phyloP scores from a whole-genome alignment of 2,329 filamentous ascomycete species.

The Hymenoscyphus occultus region DNA sequence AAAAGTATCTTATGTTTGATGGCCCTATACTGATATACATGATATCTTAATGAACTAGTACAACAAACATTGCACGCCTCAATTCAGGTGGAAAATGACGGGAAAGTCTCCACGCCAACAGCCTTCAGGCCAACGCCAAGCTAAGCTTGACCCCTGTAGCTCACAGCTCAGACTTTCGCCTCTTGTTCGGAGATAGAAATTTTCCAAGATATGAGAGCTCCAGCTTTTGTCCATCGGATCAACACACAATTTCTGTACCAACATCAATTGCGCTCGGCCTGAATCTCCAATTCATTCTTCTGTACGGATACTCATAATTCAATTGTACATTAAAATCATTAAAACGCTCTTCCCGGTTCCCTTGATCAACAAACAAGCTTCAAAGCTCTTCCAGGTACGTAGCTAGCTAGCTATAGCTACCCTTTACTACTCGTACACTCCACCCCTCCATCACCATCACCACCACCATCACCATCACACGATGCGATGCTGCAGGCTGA shows the following conservation, averaged over 20 bases:
- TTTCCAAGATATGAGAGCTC: background rate
- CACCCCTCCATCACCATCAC: too few species aligned
- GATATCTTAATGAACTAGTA: background rate
- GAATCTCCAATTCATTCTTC: conserved; percentile 6
- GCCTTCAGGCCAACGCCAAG: background rate
- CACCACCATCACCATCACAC: background rate
- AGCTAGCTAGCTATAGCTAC: background rate
- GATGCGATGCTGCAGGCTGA: background rate
- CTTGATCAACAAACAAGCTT: background rate
- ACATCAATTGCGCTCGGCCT: background rate
- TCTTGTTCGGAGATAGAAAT: background rate
- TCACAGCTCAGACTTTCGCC: background rate
- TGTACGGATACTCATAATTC: background rate
- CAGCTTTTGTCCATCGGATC: conserved; percentile 9
- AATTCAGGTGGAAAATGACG: background rate
- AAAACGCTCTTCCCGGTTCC: background rate
- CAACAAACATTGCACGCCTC: background rate
- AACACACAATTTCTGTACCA: conserved; percentile 9
- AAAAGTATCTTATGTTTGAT: too few species aligned
- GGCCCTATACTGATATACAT: too few species aligned
- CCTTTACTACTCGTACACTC: background rate
- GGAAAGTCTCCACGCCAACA: background rate
- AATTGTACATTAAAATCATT: conserved; percentile 5
- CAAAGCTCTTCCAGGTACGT: conserved; percentile 5
- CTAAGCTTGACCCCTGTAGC: conserved; percentile 1